These are phyloP conservation scores for Paracoccidioides brasiliensis DNA, from an alignment of 2,329 filamentous ascomycete genomes.

Conservation along the genomic window DNA sequence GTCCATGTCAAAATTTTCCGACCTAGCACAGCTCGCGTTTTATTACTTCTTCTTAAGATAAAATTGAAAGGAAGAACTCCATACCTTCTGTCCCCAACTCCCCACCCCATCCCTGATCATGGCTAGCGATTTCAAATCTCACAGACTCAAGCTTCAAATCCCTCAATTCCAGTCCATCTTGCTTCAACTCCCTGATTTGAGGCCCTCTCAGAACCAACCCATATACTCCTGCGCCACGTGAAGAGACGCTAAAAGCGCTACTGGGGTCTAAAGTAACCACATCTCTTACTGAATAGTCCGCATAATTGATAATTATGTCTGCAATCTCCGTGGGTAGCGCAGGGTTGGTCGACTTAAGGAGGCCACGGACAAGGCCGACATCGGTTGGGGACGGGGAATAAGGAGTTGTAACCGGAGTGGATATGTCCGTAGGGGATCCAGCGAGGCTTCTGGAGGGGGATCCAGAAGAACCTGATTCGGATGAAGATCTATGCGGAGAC, in stretches of 20 bases:
- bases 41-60: background rate
- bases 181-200: background rate
- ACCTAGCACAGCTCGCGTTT: background rate
- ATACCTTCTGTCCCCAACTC: background rate
- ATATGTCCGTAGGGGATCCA: too few relatives aligned
- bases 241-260: background rate
- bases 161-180: background rate
- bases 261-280: background rate
- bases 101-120: constrained; percentile 4
- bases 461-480: background rate
- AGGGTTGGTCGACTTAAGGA: background rate
- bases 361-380: background rate
- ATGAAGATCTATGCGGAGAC: background rate
- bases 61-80: background rate
- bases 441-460: too few relatives aligned
- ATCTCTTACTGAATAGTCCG: constrained; percentile 1
- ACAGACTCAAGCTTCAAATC: constrained; percentile 1
- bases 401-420: background rate
- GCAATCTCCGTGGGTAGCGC: constrained; percentile 3
- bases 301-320: constrained; percentile 2
- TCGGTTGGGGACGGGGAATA: constrained; percentile 2
- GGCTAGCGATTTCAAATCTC: constrained; percentile 1
- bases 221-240: background rate
- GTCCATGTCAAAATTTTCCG: background rate
- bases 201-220: background rate